Evolutionary conservation across 2,329 filamentous ascomycete species (phyloP), one percentile per base, ranked within the genome.

Genomic region (Xylaria digitata): DNA sequence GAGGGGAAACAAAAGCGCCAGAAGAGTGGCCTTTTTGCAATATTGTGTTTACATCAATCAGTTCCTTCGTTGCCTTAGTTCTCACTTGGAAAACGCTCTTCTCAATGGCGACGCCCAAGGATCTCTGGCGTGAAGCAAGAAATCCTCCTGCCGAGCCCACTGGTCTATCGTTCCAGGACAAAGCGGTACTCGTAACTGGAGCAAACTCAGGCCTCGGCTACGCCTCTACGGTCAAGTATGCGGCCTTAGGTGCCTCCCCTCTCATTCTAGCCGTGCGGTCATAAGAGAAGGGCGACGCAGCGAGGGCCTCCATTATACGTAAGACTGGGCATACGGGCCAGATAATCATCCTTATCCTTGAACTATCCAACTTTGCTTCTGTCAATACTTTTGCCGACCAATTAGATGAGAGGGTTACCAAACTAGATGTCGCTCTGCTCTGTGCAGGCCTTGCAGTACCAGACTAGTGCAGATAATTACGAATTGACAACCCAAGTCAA

Each of bases 401-500:
- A 26, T 26, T 60, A 19, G 45, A 60, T 30, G 13, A 50, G 45
- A 17, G n/a, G 7, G 3, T 60, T 19, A 3, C 45, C 32, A 42
- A 50, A 8, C 19, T 50, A 40, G 45, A 50, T 17, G 45, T 60
- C 30, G 45, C 45, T 11, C 46, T 60, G 19, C 57, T 52, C 19
- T 60, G 30, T 52, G 57, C 57, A 26, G 57, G 57, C 45, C 37
- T 62, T 17, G 21, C 37, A 3, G n/a, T 46, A 15, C 59, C 17
- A 4, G 8, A 53, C 19, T 2, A 53, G 59, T 50, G 6, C 59
- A 43, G 34, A 62, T 19, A 26, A 26, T 21, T 54, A 45, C n/a
- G 49, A 62, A 30, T 17, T 62, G 8, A 37, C 59, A 6, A 62
- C 59, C 11, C 49, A 62, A 37, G 59, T 62, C 17, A 62, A 62